Evolutionary conservation across 495 filamentous ascomycete species (phyloP).

Genomic region (Geopyxis carbonaria): DNA sequence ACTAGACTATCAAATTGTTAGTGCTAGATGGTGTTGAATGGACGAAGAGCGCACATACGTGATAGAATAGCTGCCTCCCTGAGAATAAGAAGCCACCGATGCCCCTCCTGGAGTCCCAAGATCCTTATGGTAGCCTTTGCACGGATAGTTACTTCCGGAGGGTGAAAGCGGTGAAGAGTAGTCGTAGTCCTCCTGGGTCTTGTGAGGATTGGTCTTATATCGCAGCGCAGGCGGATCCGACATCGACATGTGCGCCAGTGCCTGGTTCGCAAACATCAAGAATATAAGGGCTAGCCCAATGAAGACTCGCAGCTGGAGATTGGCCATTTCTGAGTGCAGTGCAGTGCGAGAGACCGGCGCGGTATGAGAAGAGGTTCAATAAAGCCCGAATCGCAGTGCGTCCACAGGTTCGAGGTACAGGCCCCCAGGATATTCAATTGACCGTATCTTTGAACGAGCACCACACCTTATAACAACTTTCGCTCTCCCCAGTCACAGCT

Average conservation of each 20-base stretch:
- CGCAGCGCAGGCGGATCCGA: constrained; percentile 38
- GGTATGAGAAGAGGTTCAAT: too few species aligned
- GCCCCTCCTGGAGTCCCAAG: constrained; percentile 25
- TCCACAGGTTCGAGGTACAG: too few species aligned
- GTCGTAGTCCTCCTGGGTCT: constrained; percentile 31
- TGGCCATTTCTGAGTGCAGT: too few species aligned
- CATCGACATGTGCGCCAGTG: constrained; percentile 45
- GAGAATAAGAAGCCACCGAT: constrained; percentile 31
- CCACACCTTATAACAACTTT: too few species aligned
- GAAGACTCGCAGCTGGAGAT: too few species aligned
- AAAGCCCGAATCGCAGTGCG: too few species aligned
- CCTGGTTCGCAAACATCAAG: too few species aligned
- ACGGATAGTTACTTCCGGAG: constrained; percentile 33
- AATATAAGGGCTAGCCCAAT: too few species aligned
- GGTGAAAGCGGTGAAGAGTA: constrained; percentile 33
- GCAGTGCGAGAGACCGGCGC: too few species aligned
- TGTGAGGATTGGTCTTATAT: constrained; percentile 38
- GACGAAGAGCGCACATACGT: constrained; percentile 10
- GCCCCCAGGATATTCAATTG: too few species aligned
- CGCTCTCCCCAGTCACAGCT: too few species aligned
- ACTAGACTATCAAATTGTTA: constrained; percentile 14
- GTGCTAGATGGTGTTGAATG: background rate
- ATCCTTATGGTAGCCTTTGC: constrained; percentile 37
- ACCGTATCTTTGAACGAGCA: too few species aligned
- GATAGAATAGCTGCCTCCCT: constrained; percentile 29